phyloP scores from a whole-genome alignment of 2,329 filamentous ascomycete species.

The Claviceps africana region DNA sequence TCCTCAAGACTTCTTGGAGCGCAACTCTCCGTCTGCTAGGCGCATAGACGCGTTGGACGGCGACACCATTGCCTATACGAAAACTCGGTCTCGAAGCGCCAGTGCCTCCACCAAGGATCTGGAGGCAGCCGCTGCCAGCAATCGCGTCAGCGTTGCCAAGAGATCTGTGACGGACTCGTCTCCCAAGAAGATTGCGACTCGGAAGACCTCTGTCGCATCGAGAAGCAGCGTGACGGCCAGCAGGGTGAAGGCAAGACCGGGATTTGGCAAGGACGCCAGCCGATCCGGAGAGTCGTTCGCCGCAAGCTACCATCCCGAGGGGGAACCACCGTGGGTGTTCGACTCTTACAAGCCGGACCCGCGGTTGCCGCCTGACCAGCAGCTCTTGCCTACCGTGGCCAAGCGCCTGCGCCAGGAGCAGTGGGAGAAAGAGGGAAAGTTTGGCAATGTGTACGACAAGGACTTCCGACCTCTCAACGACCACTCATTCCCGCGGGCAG shows the following conservation, averaged over 20 bases:
- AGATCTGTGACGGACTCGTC: constrained; percentile 35
- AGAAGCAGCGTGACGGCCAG: constrained; percentile 28
- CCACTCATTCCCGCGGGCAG: constrained; percentile 35
- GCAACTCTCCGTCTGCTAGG: constrained; percentile 54
- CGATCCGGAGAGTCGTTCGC: constrained; percentile 42
- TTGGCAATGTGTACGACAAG: constrained; percentile 72
- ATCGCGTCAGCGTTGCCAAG: constrained; percentile 19
- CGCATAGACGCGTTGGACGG: constrained; percentile 43
- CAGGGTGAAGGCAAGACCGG: constrained; percentile 51
- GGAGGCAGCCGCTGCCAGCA: constrained; percentile 7
- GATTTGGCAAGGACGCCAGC: constrained; percentile 33
- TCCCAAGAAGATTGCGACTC: constrained; percentile 35
- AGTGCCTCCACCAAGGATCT: constrained; percentile 37
- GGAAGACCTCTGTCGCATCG: constrained; percentile 31
- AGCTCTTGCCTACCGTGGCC: constrained; percentile 87
- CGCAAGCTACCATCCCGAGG: constrained; percentile 60
- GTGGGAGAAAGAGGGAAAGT: constrained; percentile 85
- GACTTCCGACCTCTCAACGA: constrained; percentile 75
- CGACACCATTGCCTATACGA: constrained; percentile 43
- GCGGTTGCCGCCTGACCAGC: constrained; percentile 82
- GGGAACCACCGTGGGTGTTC: constrained; percentile 89
- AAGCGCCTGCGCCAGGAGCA: constrained; percentile 84
- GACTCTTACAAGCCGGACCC: constrained; percentile 94
- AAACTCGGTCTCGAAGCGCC: constrained; percentile 55
- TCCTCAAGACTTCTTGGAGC: constrained; percentile 55